Evolutionary conservation across 495 filamentous ascomycete genomes (phyloP).

Genomic region (Cercophora sp.): DNA sequence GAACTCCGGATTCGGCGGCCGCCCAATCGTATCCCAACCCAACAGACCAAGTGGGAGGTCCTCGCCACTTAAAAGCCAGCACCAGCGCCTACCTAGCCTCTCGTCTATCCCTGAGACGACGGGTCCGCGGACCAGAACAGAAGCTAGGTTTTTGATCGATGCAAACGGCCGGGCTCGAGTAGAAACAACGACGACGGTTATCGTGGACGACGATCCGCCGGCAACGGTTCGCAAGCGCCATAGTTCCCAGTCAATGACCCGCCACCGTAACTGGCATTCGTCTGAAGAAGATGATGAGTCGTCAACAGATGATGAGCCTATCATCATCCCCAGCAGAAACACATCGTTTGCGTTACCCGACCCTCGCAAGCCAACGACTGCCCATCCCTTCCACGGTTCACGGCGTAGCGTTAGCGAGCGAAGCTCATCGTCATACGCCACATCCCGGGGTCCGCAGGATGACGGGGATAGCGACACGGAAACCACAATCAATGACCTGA

Average conservation of each 20-base stretch:
- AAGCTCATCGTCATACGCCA: slow-evolving; percentile 36
- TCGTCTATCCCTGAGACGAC: slow-evolving; percentile 48
- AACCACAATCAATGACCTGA: slow-evolving; percentile 48
- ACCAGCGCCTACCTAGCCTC: slow-evolving; percentile 42
- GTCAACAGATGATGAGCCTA: slow-evolving; percentile 63
- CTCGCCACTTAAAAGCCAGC: slow-evolving; percentile 48
- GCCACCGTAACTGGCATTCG: slow-evolving; percentile 32
- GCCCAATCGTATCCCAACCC: slow-evolving; percentile 33
- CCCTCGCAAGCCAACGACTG: slow-evolving; percentile 40
- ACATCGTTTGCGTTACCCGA: slow-evolving; percentile 58
- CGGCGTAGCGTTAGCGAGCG: slow-evolving; percentile 44
- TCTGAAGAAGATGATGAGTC: slow-evolving; percentile 47
- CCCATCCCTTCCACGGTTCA: slow-evolving; percentile 54
- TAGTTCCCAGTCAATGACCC: slow-evolving; percentile 23
- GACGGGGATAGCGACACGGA: slow-evolving; percentile 53
- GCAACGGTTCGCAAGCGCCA: slow-evolving; percentile 26
- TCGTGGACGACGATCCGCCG: slow-evolving; percentile 42
- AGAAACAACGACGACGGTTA: slow-evolving; percentile 63
- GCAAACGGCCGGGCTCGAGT: slow-evolving; percentile 66
- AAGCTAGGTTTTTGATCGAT: slow-evolving; percentile 68
- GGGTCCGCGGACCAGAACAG: slow-evolving; percentile 45
- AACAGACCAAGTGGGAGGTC: slow-evolving; percentile 39
- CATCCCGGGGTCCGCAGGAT: slow-evolving; percentile 32
- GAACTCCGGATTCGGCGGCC: slow-evolving; percentile 22
- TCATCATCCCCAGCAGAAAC: slow-evolving; percentile 60